Base-by-base conservation (phyloP, 352 stramenopile species). In the Globisporangium okanoganense region DNA sequence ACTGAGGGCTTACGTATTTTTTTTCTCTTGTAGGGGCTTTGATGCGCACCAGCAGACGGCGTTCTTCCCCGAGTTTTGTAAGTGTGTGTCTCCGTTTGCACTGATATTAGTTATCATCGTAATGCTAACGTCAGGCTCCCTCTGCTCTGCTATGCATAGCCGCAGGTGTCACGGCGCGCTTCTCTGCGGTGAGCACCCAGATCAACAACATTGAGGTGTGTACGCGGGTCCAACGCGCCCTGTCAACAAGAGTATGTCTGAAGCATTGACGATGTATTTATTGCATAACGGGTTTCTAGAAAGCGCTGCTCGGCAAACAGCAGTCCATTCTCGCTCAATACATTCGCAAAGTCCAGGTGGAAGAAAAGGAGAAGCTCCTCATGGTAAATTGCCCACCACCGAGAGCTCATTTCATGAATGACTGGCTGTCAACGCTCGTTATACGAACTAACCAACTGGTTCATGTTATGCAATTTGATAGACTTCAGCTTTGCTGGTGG, bases 281-380 rank as follows among this genome's bases (percentile, higher is more conserved):
- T 10, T 50, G 20, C 12, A 6, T 1, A 6, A 45, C 29, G 29
- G 3, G 3, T 33, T 33, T 38, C 8, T 49, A 78, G 71, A 27
- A 64, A 47, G 22, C 52, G 40, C 53, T 86, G 18, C 57, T 73
- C 5, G 53, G 67, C 13, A 79, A 73, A 36, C 50, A 85, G 35
- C 70, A 71, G 50, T 29, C 64, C 14, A 29, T 58, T 29, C 65
- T 92, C 18, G 82, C 84, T 20, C 60, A 85, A 33, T 69, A 78
- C 51, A 59, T 95, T n/a, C 86, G 86, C 58, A 85, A 85, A 51
- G 52, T 95, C 25, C 86, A 95, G 48, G 2, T 73, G 27, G 68
- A 92, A 58, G 86, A 95, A 50, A 94, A 93, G 55, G 84, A 94
- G 27, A 95, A 95, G 47, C 69, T 95, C 33, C 65, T 95, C 25